A percentile compares a stretch with the other conserved stretches of the same genome.
Conservation (phyloP, 306 rosid genomes). For the Cicer arietinum region DNA sequence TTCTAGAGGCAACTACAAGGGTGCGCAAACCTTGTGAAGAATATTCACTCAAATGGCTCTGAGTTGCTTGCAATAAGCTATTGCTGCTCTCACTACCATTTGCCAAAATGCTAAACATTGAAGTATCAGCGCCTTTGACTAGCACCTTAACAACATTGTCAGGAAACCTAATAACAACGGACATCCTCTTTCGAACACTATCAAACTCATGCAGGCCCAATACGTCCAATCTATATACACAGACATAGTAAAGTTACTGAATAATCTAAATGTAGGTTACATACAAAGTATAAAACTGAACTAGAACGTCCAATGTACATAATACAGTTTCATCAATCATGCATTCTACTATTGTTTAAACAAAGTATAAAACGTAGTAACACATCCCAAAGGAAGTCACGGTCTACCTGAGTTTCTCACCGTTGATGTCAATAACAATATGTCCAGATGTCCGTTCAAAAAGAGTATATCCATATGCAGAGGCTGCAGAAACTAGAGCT, state of each 20-base stretch:
- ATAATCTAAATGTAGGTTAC: constrained; percentile 34
- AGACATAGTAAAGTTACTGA: constrained; percentile 38
- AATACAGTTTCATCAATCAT: constrained; percentile 21
- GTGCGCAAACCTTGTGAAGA: constrained; percentile 89
- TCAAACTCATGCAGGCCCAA: constrained; percentile 98
- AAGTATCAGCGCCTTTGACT: constrained; percentile 94
- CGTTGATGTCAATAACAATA: constrained; percentile 83
- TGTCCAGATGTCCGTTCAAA: constrained; percentile 98
- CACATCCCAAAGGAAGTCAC: constrained; percentile 50
- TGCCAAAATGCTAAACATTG: constrained; percentile 77
- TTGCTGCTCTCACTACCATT: constrained; percentile 50
- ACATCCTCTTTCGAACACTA: constrained; percentile 95
- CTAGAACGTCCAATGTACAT: constrained; percentile 17
- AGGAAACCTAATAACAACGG: constrained; percentile 91
- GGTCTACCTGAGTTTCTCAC: constrained; percentile 95
- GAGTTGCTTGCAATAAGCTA: constrained; percentile 56
- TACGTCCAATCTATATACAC: constrained; percentile 82
- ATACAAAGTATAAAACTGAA: constrained; percentile 25
- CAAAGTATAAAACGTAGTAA: constrained; percentile 22
- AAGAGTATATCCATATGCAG: constrained; percentile 93
- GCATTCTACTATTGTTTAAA: constrained; percentile 20
- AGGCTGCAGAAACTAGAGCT: constrained; percentile 93
- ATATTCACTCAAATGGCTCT: constrained; percentile 77
- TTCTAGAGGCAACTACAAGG: constrained; percentile 83
- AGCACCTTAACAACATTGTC: constrained; percentile 81